Evolutionary conservation across 106 monocot species (phyloP).

Genomic region (Xerophyta viscosa): DNA sequence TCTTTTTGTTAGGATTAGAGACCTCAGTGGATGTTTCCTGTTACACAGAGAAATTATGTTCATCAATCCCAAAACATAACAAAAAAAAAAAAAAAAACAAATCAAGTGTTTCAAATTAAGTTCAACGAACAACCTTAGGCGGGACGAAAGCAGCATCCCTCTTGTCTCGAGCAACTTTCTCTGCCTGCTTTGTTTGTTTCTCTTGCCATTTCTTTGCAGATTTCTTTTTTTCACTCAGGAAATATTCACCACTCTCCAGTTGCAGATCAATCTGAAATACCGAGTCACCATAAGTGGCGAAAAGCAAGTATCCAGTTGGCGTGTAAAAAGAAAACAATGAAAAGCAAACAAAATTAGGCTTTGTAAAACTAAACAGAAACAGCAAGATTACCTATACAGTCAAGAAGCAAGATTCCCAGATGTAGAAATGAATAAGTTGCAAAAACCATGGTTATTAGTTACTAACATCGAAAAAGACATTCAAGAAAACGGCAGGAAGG

Average conservation of each 20-base stretch:
- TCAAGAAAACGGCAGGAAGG: too few species aligned
- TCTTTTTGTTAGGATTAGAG: slow-evolving; percentile 19
- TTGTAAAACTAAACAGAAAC: background rate
- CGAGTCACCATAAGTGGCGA: background rate
- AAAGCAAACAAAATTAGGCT: background rate
- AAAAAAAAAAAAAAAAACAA: background rate
- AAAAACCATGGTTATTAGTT: too few species aligned
- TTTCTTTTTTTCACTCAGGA: slow-evolving; percentile 87
- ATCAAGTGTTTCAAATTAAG: too few species aligned
- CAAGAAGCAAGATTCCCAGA: too few species aligned
- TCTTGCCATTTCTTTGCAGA: slow-evolving; percentile 81
- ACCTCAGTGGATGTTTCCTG: slow-evolving; percentile 29
- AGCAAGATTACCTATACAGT: too few species aligned
- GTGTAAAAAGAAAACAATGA: too few species aligned
- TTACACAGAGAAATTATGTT: background rate
- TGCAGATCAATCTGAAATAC: slow-evolving; percentile 72
- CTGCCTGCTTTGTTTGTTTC: slow-evolving; percentile 83
- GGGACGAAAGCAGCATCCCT: slow-evolving; percentile 92
- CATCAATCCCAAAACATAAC: background rate
- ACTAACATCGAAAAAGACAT: too few species aligned
- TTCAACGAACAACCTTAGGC: slow-evolving; percentile 67
- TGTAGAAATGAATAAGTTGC: too few species aligned
- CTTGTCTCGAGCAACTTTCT: slow-evolving; percentile 78
- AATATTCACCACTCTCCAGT: slow-evolving; percentile 93
- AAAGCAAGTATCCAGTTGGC: too few species aligned